phyloP scores from a whole-genome alignment of 1,284 basidiomycete genomes.

The Taiwanofungus camphoratus region DNA sequence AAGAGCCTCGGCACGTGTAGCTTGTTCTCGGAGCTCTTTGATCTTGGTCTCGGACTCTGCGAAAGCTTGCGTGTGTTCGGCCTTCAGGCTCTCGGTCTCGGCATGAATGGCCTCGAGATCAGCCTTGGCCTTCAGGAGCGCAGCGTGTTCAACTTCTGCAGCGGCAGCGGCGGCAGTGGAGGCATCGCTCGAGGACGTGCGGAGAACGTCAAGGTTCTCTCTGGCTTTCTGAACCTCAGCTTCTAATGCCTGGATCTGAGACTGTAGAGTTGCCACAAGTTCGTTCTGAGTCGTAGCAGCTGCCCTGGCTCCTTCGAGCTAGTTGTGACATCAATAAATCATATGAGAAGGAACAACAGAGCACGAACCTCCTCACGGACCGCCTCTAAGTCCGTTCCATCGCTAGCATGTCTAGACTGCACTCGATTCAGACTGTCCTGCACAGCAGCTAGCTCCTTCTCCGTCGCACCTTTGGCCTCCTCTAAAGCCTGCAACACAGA shows the following conservation, averaged over 20 bases:
- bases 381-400: conserved; percentile 32
- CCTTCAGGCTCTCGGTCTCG: conserved; percentile 48
- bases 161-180: conserved; percentile 40
- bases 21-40: conserved; percentile 38
- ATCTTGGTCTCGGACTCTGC: conserved; percentile 43
- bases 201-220: conserved; percentile 47
- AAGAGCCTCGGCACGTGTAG: conserved; percentile 39
- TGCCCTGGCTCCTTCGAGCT: conserved; percentile 50
- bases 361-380: conserved; percentile 46
- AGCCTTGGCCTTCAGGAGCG: conserved; percentile 56
- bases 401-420: conserved; percentile 35
- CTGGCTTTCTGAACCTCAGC: conserved; percentile 45
- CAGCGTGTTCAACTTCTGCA: conserved; percentile 56
- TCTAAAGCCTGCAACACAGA: conserved; percentile 41
- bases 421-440: conserved; percentile 38
- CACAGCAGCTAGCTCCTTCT: conserved; percentile 41
- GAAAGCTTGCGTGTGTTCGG: conserved; percentile 43
- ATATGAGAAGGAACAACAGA: background rate
- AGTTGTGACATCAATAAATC: conserved; percentile 7
- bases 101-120: conserved; percentile 51
- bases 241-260: conserved; percentile 47
- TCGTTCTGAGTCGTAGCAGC: conserved; percentile 36
- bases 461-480: conserved; percentile 40
- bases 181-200: conserved; percentile 39
- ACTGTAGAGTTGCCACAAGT: conserved; percentile 42